phyloP scores from a whole-genome alignment of 345 rosid genomes.

The Brassica carinata region DNA sequence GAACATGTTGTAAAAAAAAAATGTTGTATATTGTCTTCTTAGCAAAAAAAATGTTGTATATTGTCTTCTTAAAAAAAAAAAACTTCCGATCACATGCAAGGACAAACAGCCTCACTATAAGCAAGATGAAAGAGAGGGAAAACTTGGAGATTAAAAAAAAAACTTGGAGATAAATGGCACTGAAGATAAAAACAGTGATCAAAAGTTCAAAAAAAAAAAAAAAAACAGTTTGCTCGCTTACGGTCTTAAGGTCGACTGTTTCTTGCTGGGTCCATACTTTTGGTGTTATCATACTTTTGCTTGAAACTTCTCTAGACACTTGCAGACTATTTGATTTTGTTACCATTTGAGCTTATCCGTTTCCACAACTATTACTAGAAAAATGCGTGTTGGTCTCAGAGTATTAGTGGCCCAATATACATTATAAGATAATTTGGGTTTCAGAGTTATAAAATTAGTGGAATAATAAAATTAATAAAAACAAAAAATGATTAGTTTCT shows the following conservation, averaged over 20 bases:
- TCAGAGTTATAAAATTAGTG: not conserved
- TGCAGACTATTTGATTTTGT: not conserved
- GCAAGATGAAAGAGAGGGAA: not conserved
- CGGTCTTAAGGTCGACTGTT: too few relatives aligned
- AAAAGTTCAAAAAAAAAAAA: too few relatives aligned
- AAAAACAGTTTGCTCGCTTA: too few relatives aligned
- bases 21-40: too few relatives aligned
- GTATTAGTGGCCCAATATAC: conserved; percentile 6
- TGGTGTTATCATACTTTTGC: not conserved
- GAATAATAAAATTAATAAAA: not conserved
- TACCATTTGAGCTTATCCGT: not conserved
- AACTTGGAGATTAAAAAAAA: too few relatives aligned
- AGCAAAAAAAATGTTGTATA: not conserved
- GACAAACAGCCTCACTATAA: not conserved
- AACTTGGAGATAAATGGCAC: conserved; percentile 17
- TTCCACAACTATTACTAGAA: not conserved
- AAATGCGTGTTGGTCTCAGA: not conserved
- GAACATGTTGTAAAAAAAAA: too few relatives aligned
- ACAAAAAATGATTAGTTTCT: not conserved
- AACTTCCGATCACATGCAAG: not conserved
- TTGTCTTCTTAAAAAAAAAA: not conserved
- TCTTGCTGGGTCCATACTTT: too few relatives aligned
- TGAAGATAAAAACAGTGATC: too few relatives aligned
- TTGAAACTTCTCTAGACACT: too few relatives aligned
- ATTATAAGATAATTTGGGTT: conserved; percentile 19